Evolutionary conservation across 495 filamentous ascomycete species (phyloP).

Genomic region (Trichoderma reesei): DNA sequence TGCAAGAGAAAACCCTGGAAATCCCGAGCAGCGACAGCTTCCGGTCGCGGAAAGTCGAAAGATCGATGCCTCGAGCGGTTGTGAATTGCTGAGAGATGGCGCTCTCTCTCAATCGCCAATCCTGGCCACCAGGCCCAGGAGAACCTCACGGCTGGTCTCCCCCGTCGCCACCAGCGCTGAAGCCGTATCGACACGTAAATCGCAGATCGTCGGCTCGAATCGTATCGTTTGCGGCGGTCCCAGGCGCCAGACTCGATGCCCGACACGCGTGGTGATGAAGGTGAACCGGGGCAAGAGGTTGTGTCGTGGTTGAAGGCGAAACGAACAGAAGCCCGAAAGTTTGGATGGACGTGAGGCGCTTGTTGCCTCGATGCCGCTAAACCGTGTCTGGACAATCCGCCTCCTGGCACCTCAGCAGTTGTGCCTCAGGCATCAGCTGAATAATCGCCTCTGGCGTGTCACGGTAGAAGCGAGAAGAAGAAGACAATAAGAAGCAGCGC

Average conservation of each 20-base stretch:
- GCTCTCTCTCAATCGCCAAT: constrained; percentile 1
- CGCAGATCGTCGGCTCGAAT: constrained; percentile 21
- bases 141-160: constrained; percentile 13
- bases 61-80: constrained; percentile 1
- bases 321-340: constrained; percentile 15
- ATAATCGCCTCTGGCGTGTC: not conserved
- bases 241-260: constrained; percentile 21
- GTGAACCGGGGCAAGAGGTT: constrained; percentile 17
- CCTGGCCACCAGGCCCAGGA: constrained; percentile 14
- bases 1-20: not conserved
- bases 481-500: too few relatives aligned
- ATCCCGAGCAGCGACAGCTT: not conserved
- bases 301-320: constrained; percentile 23
- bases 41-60: not conserved
- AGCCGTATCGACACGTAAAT: constrained; percentile 15
- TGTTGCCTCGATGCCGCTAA: constrained; percentile 7
- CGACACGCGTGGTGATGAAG: constrained; percentile 31
- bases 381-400: not conserved
- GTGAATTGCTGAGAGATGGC: not conserved
- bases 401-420: not conserved
- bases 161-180: constrained; percentile 10
- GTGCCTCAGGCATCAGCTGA: constrained; percentile 4
- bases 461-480: not conserved
- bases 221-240: constrained; percentile 14
- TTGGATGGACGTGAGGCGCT: constrained; percentile 4